phyloP scores from a whole-genome alignment of 768 basidiomycete genomes.

The Tephrocybe sp. region DNA sequence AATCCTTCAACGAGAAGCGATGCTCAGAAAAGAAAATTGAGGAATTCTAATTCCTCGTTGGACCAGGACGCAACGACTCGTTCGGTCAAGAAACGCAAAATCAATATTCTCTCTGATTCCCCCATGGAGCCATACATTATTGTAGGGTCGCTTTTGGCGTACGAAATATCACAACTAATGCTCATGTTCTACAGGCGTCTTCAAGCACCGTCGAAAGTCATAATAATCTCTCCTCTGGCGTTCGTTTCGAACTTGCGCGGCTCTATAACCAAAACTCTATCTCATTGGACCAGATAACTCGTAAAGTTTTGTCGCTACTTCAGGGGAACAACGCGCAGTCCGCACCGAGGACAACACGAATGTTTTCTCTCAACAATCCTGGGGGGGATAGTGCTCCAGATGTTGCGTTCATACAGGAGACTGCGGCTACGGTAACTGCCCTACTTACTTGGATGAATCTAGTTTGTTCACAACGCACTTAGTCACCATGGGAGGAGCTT shows the following conservation, averaged over 20 bases:
- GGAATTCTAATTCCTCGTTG: too few relatives aligned
- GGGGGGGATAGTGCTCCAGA: constrained; percentile 5
- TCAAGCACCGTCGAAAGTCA: constrained; percentile 9
- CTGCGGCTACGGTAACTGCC: constrained; percentile 27
- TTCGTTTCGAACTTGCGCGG: constrained; percentile 51
- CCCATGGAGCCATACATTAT: constrained; percentile 16
- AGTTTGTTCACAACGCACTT: background rate
- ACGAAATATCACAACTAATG: background rate
- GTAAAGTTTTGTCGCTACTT: constrained; percentile 22
- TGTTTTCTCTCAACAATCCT: constrained; percentile 9
- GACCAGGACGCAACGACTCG: too few relatives aligned
- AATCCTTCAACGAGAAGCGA: too few relatives aligned
- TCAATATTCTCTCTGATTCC: background rate
- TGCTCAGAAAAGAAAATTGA: too few relatives aligned
- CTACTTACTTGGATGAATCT: background rate
- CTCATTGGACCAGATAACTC: constrained; percentile 25
- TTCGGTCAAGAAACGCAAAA: constrained; percentile 1
- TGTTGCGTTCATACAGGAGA: constrained; percentile 35
- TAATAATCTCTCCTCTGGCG: constrained; percentile 32
- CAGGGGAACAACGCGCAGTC: constrained; percentile 28
- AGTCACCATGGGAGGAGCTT: constrained; percentile 65
- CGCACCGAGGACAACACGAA: constrained; percentile 22
- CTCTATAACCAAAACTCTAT: constrained; percentile 27
- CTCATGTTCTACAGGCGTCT: constrained; percentile 13
- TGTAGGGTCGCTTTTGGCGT: constrained; percentile 8